phyloP scores from a whole-genome alignment of 2,329 filamentous ascomycete genomes.

The Aspergillus tubingensis region DNA sequence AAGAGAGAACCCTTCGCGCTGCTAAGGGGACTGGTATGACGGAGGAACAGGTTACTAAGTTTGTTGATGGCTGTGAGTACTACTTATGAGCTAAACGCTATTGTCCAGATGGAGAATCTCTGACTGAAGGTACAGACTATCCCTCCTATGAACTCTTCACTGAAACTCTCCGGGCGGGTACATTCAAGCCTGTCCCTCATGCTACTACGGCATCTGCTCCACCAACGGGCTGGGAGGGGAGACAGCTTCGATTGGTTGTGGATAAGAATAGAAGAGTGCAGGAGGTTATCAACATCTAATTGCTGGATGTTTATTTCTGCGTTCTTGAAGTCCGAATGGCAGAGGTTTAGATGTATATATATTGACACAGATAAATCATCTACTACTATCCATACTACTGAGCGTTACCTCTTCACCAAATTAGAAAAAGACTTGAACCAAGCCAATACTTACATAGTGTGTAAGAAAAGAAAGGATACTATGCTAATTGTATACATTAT shows the following conservation, averaged over 20 bases:
- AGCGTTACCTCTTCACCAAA: no score
- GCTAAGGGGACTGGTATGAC: constrained; percentile 76
- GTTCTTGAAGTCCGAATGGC: no score
- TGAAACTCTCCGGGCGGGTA: constrained; percentile 59
- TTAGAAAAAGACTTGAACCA: no score
- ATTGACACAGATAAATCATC: neutral
- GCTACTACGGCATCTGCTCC: constrained; percentile 16
- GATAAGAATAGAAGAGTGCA: constrained; percentile 62
- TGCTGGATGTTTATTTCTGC: no score
- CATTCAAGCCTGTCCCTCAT: constrained; percentile 48
- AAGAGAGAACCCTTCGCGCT: constrained; percentile 70
- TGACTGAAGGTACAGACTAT: constrained; percentile 51
- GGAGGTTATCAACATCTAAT: constrained; percentile 55
- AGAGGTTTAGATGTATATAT: neutral
- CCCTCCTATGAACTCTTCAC: constrained; percentile 72
- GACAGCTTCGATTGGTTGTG: constrained; percentile 65
- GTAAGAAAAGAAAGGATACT: no score
- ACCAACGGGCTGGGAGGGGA: constrained; percentile 46
- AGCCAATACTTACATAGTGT: no score
- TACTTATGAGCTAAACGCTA: neutral
- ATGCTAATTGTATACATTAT: no score
- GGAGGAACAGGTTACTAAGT: constrained; percentile 73
- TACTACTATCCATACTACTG: no score
- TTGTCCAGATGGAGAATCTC: neutral
- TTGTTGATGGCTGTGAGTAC: constrained; percentile 66